Evolutionary conservation across 176 grass and related monocot genomes (phyloP).

Genomic region (Thalia dealbata): DNA sequence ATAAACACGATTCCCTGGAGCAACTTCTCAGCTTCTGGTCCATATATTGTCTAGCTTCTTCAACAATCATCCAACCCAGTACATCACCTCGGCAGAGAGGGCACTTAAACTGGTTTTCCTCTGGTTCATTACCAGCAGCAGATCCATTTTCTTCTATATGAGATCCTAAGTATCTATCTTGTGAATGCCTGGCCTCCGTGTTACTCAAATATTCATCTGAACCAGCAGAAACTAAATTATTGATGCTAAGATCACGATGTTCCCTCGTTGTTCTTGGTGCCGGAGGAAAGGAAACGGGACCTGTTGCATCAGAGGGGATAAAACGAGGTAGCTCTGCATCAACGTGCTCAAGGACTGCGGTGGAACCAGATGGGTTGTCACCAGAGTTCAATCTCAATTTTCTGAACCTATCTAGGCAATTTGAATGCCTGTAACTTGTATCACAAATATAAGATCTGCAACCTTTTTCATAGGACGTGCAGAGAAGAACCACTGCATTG

Average conservation of each 20-base stretch:
- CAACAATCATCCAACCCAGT: slow-evolving; percentile 20
- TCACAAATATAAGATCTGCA: slow-evolving; percentile 16
- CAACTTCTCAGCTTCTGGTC: slow-evolving; percentile 33
- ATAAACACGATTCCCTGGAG: slow-evolving; percentile 26
- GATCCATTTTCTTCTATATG: neutral
- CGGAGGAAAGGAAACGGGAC: neutral
- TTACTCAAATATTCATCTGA: neutral
- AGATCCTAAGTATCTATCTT: slow-evolving; percentile 3
- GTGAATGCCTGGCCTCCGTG: neutral
- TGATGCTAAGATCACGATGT: neutral
- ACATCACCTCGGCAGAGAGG: slow-evolving; percentile 35
- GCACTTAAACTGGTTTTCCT: slow-evolving; percentile 20
- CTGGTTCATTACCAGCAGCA: neutral
- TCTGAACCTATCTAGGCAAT: slow-evolving; percentile 13
- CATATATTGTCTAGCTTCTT: slow-evolving; percentile 32
- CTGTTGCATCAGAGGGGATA: neutral
- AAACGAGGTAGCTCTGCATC: neutral
- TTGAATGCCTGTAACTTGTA: slow-evolving; percentile 19
- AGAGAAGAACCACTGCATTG: slow-evolving; percentile 13
- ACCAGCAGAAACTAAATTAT: neutral
- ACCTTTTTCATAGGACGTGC: slow-evolving; percentile 11
- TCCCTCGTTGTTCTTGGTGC: neutral
- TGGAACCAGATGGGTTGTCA: slow-evolving; percentile 6
- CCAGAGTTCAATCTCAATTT: slow-evolving; percentile 8
- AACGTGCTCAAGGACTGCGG: slow-evolving; percentile 1